Base-by-base conservation (phyloP, 257 asterid species). In the Scutellaria barbata region DNA sequence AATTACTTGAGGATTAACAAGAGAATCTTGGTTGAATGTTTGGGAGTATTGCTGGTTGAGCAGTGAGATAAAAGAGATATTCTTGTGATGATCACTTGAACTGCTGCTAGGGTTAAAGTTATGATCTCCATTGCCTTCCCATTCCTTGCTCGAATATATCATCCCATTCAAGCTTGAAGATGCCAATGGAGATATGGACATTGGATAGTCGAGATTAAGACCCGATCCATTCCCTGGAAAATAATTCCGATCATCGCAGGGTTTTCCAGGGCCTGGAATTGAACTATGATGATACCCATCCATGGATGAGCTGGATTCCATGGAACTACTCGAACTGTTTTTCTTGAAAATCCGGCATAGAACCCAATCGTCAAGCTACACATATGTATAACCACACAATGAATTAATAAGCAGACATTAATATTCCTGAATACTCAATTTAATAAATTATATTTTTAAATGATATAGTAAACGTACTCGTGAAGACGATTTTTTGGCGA, bases 301-400 rank as follows among this genome's bases (percentile, higher is more conserved):
- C 57, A 72, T 43, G 7, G 69, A 37, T 22, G 69, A 47, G 35
- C 35, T 30, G 16, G 55, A 13, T 40, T 63, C 83, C 16, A 60
- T 12, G 10, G 83, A 58, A 47, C 30, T 62, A 8, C 22, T 33
- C 22, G 85, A 51, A 20, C 70, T 72, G 45, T 40, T 74, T 53
- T 80, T 83, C 73, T 80, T 83, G 78, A 75, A 83, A 47, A 83
- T 83, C 47, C 85, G 88, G 69, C 88, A 83, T 39, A 83, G 39
- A 41, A 83, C 88, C 88, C 85, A 83, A 69, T 83, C 88, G 25
- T 83, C 88, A 5, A 83, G 83, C 88, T 83, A 40, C 63, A 71
- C 2, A 30, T 30, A 30, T 30, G 3, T 3, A 3, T 1, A 4
- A 3, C 35, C 25, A 22, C 25, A 22, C 5, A 18, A 3, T 11